Evolutionary conservation across 805 yeast genomes (phyloP), one percentile per base, ranked within the genome.

Genomic region (Lachancea thermotolerans): DNA sequence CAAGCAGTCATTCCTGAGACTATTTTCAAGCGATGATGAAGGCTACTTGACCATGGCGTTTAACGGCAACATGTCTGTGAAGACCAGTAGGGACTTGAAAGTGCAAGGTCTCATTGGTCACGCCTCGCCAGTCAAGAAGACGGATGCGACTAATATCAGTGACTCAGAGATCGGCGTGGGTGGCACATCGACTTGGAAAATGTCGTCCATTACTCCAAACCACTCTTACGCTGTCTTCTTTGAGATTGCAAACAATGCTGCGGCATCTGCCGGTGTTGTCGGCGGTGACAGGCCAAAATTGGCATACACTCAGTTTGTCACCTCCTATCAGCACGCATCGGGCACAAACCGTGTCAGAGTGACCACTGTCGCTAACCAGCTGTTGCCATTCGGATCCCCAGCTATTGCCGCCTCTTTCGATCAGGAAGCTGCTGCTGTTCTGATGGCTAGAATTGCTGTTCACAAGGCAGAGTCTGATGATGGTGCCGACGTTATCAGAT

Each of bases 371-470:
- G 72, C 73, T 12, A 72, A 79, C 39, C 68, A 69, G 49, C 59
- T 78, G 52, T 65, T 73, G 15, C 74, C 78, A 45, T 73, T 77
- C 37, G 82, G 82, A 34, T 75, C 73, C 46, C 77, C 83, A 25
- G 68, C 68, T 29, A 69, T 77, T 46, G 71, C 76, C 4, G 70
- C 71, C 27, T 73, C 93, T n/a, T 93, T 93, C 65, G 99, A 93
- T 68, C 98, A 93, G 72, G 98, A 93, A 67, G 96, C 97, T 10
- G 96, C 99, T 2, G 95, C 96, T 12, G 97, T 90, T 1, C 70
- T 90, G 48, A 83, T 91, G 82, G 84, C 97, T 1, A 76, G 98
- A 62, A 77, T 91, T 44, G 93, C 96, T 10, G 89, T 91, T 37
- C 83, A 77, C 73, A 89, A 89, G 64, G 77, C 81, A 8, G 78